phyloP scores from a whole-genome alignment of 306 rosid species.

The Fagus sylvatica region DNA sequence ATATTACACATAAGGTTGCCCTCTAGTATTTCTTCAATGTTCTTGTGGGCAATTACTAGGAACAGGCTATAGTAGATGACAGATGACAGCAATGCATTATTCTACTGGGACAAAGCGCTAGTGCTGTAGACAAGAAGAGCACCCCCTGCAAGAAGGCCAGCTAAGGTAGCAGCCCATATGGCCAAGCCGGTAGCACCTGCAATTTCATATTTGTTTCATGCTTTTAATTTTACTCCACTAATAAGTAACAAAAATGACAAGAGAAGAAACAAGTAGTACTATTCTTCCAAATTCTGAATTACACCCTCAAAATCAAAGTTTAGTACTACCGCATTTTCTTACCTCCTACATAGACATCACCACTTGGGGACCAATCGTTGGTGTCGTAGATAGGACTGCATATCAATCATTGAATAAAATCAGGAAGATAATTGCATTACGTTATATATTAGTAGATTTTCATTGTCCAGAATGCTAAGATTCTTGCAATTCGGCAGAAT shows the following conservation, averaged over 20 bases:
- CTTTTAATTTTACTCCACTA: background rate
- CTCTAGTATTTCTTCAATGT: conserved; percentile 30
- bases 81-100: conserved; percentile 14
- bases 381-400: conserved; percentile 86
- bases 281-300: background rate
- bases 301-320: background rate
- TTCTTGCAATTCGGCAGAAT: no score
- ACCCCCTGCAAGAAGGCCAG: conserved; percentile 87
- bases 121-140: conserved; percentile 98
- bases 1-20: conserved; percentile 28
- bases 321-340: conserved; percentile 34
- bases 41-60: conserved; percentile 33
- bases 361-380: conserved; percentile 75
- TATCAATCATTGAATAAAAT: conserved; percentile 4
- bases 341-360: conserved; percentile 92
- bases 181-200: conserved; percentile 89
- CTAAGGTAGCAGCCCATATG: conserved; percentile 91
- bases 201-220: background rate
- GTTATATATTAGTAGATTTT: no score
- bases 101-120: conserved; percentile 84
- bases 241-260: background rate
- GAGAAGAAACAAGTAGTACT: background rate
- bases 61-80: conserved; percentile 9
- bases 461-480: no score
- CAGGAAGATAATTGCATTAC: background rate